phyloP scores from a whole-genome alignment of 352 stramenopile species.

The Globisporangium sylvaticum region DNA sequence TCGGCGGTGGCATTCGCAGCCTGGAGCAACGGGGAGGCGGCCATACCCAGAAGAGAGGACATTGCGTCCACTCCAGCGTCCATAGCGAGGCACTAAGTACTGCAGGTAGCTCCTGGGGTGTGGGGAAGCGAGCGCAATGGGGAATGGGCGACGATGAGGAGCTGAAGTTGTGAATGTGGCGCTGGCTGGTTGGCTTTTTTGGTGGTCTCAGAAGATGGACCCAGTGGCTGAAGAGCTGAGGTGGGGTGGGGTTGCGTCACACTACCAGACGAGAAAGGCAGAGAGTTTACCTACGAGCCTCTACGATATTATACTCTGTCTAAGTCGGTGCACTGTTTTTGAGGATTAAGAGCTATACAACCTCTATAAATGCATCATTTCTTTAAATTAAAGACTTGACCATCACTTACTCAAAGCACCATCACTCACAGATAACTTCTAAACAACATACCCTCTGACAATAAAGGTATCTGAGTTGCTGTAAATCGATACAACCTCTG shows the following conservation, averaged over 20 bases:
- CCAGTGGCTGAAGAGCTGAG: neutral
- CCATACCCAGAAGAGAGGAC: neutral
- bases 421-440: neutral
- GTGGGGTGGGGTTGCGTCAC: neutral
- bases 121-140: neutral
- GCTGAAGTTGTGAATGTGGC: neutral
- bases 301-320: neutral
- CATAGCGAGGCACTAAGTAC: neutral
- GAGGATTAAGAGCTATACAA: too few species aligned
- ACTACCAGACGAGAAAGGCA: neutral
- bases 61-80: slow-evolving; percentile 4
- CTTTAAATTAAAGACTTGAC: neutral
- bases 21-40: neutral
- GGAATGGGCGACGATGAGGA: neutral
- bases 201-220: neutral
- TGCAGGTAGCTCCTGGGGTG: neutral
- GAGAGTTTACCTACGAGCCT: neutral
- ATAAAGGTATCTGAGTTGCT: too few species aligned
- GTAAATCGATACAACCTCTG: too few species aligned
- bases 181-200: too few species aligned
- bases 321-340: too few species aligned
- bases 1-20: slow-evolving; percentile 10
- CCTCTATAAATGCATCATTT: neutral
- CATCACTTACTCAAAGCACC: neutral
- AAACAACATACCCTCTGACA: too few species aligned